These are phyloP conservation scores for Bathelium albidoporum DNA, from an alignment of 495 filamentous ascomycete species.

Conservation along the genomic window DNA sequence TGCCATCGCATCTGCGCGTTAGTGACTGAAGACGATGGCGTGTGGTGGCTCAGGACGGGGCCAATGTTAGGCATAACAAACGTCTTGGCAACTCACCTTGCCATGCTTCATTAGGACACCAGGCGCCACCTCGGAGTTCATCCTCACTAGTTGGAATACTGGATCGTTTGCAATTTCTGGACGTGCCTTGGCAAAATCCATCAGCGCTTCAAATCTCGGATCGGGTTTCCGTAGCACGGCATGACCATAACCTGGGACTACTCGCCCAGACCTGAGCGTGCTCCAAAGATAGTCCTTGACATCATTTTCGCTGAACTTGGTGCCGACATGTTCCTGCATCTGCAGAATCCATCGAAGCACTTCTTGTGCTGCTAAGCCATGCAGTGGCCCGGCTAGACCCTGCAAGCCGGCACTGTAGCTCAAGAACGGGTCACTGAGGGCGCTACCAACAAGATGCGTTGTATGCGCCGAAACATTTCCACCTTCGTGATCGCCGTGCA, in stretches of 20 bases:
- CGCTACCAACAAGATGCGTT: slow-evolving; percentile 96
- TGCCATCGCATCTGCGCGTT: slow-evolving; percentile 16
- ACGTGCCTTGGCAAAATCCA: slow-evolving; percentile 82
- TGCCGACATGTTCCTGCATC: slow-evolving; percentile 83
- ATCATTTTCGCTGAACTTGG: slow-evolving; percentile 63
- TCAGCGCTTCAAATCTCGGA: slow-evolving; percentile 88
- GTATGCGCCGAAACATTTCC: slow-evolving; percentile 95
- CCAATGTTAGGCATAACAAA: neutral
- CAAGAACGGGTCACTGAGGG: slow-evolving; percentile 88
- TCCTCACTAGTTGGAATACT: slow-evolving; percentile 85
- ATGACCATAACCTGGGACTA: slow-evolving; percentile 96
- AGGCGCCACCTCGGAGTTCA: slow-evolving; percentile 72
- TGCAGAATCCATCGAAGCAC: slow-evolving; percentile 90
- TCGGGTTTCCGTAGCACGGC: slow-evolving; percentile 95
- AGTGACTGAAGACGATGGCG: neutral
- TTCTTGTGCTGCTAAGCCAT: slow-evolving; percentile 94
- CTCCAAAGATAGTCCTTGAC: slow-evolving; percentile 85
- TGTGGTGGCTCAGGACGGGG: neutral
- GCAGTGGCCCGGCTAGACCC: slow-evolving; percentile 86
- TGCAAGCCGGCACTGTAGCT: slow-evolving; percentile 93
- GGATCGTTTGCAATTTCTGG: slow-evolving; percentile 79
- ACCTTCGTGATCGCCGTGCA: slow-evolving; percentile 97
- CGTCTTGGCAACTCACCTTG: slow-evolving; percentile 44
- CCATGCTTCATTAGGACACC: slow-evolving; percentile 84
- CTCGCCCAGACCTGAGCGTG: slow-evolving; percentile 85